A percentile compares a stretch with the other conserved stretches of the same genome.
Conservation (phyloP, 2,329 filamentous ascomycete species). For the Venturia asperata region DNA sequence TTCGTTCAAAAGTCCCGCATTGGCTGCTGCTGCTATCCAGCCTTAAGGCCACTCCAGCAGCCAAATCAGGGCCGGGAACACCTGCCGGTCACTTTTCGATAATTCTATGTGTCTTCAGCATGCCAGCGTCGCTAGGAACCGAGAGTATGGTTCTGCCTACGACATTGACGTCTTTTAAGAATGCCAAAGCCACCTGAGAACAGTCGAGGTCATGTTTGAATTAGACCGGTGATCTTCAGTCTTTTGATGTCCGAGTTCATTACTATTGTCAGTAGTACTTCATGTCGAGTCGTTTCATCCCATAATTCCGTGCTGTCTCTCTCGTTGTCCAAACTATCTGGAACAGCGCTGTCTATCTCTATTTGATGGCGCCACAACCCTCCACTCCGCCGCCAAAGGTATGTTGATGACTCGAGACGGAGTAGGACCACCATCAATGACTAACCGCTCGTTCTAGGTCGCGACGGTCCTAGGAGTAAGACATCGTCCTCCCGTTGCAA, state of each 20-base stretch:
- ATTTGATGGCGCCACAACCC: slow-evolving; percentile 10
- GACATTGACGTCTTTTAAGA: background rate
- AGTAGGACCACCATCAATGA: background rate
- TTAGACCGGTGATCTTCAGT: background rate
- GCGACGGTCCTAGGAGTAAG: slow-evolving; percentile 13
- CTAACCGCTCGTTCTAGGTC: background rate
- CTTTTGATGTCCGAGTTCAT: background rate
- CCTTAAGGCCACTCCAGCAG: background rate
- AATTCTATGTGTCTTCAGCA: background rate
- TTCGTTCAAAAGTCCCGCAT: background rate
- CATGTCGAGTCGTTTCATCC: background rate
- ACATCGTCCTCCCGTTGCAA: background rate
- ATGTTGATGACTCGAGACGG: background rate
- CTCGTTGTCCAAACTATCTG: background rate
- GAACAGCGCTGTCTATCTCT: background rate
- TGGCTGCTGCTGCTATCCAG: slow-evolving; percentile 4
- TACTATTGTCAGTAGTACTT: background rate
- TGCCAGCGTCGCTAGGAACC: background rate
- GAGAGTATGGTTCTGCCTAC: background rate
- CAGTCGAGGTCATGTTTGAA: background rate
- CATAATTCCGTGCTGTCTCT: background rate
- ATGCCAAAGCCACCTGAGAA: background rate
- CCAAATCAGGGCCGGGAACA: background rate
- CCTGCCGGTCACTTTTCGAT: background rate
- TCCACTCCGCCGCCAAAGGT: slow-evolving; percentile 11